A percentile compares a stretch with the other conserved stretches of the same genome.
Conservation (phyloP, 164 flowering plant genomes). For the Aristolochia fimbriata region DNA sequence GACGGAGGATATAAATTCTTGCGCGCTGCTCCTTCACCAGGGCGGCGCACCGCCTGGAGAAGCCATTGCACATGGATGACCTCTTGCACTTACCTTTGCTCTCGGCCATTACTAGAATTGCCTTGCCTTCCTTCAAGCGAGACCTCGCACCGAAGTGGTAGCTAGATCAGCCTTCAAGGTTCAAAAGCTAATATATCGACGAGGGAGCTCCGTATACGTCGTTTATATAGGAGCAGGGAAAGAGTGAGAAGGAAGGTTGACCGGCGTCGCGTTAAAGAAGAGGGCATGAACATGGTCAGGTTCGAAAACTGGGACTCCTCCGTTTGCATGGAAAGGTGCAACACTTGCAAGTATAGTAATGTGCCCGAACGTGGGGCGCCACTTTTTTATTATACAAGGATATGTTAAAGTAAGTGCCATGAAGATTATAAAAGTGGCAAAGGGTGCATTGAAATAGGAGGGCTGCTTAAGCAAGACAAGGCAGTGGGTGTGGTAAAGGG, state of each 20-base stretch:
- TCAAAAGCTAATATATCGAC: too few relatives aligned
- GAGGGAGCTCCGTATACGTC: too few relatives aligned
- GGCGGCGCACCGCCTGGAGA: conserved; percentile 46
- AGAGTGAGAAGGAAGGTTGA: background rate
- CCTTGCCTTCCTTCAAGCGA: background rate
- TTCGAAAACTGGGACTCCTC: background rate
- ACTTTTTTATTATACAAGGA: background rate
- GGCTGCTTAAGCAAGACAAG: conserved; percentile 13
- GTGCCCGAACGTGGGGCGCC: conserved; percentile 5
- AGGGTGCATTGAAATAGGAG: conserved; percentile 4
- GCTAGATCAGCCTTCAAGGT: background rate
- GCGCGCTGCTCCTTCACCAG: conserved; percentile 66
- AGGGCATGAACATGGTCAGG: conserved; percentile 10
- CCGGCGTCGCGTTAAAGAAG: background rate
- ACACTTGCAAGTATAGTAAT: background rate
- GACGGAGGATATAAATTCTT: conserved; percentile 56
- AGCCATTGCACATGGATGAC: conserved; percentile 29
- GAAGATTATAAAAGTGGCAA: conserved; percentile 6
- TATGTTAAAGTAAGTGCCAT: conserved; percentile 9
- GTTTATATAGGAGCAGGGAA: background rate
- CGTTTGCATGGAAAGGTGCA: conserved; percentile 8
- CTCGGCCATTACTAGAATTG: conserved; percentile 15
- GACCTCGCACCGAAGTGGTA: background rate
- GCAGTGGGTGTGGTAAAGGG: conserved; percentile 2
- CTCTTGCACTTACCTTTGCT: conserved; percentile 7